Evolutionary conservation across 2,329 filamentous ascomycete genomes (phyloP), one percentile per base, ranked within the genome.

Genomic region (Nannizziopsis barbatae): DNA sequence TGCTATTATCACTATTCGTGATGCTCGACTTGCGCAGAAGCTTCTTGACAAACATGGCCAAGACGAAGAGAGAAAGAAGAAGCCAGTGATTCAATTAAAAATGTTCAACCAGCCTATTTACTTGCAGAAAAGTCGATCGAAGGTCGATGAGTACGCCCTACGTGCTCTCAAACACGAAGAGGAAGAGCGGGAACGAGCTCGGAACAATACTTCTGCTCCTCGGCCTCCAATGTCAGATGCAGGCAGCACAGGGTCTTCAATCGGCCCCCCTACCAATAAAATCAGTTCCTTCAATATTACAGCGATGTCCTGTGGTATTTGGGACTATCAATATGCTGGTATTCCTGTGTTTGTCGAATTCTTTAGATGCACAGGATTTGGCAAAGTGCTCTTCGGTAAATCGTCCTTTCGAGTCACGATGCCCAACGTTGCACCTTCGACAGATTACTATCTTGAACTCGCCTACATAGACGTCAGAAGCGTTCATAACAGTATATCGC

Each of bases 251-350:
- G 42, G 47, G 33, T 50, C 49, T 11, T 27, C 45, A 11, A 18
- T 14, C 20, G 48, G 42, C 7, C 18, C 39, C 12, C 46, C 3
- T 18, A 39, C 36, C 9, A 45, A 54, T 22, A 43, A 48, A 12
- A 14, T 47, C 9, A 57, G 45, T 33, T 40, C 41, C 4, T 60
- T 59, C 12, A 33, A n/a, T 9, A 55, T 57, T 10, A 51, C 35
- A 12, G 47, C 45, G 9, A 45, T 75, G 27, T 65, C 63, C 6
- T 76, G 73, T 47, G 76, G 77, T 1, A 69, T 74, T 39, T 73
- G 73, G 53, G 58, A 68, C 6, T 77, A 73, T 45, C 44, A 57
- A 1, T 46, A 59, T 7, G 22, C 22, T 0, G 52, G 55, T 4
- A 15, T 38, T 2, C 61, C 78, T 5, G 60, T 62, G 0, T 79